Evolutionary conservation across 495 filamentous ascomycete genomes (phyloP).

Genomic region (Parathielavia appendiculata): DNA sequence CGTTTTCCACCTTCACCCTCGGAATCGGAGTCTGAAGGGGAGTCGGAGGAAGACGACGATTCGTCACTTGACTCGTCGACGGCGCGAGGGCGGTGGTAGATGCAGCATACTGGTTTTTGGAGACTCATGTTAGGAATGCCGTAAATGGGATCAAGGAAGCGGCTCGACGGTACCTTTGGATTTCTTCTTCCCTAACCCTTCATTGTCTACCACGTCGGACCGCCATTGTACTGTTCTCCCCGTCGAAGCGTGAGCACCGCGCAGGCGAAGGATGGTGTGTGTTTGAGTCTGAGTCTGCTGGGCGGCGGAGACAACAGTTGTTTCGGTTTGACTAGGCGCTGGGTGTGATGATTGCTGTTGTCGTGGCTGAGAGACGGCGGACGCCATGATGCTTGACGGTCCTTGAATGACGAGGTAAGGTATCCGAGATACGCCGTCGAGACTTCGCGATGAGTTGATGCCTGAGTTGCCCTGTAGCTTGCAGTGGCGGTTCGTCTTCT

Average conservation of each 20-base stretch:
- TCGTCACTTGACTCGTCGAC: constrained; percentile 84
- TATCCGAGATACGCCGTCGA: not conserved
- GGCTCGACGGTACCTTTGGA: constrained; percentile 67
- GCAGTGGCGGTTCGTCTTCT: too few relatives aligned
- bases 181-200: constrained; percentile 87
- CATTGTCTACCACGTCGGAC: constrained; percentile 91
- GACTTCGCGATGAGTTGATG: too few relatives aligned
- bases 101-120: constrained; percentile 76
- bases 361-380: constrained; percentile 7
- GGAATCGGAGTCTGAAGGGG: constrained; percentile 43
- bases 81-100: constrained; percentile 81
- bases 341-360: constrained; percentile 17
- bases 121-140: not conserved
- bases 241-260: constrained; percentile 37
- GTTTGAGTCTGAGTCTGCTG: constrained; percentile 24
- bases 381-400: constrained; percentile 21
- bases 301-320: constrained; percentile 4
- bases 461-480: too few relatives aligned
- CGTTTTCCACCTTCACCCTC: constrained; percentile 15
- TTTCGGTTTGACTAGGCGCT: constrained; percentile 22
- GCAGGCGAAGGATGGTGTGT: constrained; percentile 43
- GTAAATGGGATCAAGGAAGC: not conserved
- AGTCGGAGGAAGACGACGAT: constrained; percentile 52
- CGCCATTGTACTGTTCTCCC: constrained; percentile 75
- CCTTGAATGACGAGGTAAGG: not conserved